phyloP scores from a whole-genome alignment of 2,329 filamentous ascomycete genomes.

The Chalaropsis ovoidea region DNA sequence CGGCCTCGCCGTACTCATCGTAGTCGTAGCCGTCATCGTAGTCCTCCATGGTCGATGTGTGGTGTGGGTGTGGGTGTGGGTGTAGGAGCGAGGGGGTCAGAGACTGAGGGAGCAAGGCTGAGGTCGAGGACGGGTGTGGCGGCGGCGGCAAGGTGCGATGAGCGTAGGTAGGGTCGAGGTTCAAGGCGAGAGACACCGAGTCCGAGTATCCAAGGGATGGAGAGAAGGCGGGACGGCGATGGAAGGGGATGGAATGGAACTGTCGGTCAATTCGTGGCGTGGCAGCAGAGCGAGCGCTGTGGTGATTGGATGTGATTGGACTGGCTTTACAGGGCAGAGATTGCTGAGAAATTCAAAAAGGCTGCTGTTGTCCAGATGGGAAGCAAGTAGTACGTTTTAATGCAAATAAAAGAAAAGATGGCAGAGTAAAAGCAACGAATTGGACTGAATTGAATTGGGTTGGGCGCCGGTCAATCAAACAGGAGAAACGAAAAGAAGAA shows the following conservation, averaged over 20 bases:
- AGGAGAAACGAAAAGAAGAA: not conserved
- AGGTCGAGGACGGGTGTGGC: conserved; percentile 2
- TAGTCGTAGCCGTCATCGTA: conserved; percentile 54
- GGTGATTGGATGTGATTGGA: too few species aligned
- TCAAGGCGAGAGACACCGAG: not conserved
- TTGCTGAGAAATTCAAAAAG: conserved; percentile 21
- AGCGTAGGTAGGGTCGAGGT: not conserved
- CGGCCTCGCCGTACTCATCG: conserved; percentile 59
- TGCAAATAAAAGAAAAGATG: conserved; percentile 2
- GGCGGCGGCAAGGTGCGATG: not conserved
- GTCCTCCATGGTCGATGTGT: conserved; percentile 40
- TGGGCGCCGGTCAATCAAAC: not conserved
- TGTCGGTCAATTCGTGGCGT: conserved; percentile 1
- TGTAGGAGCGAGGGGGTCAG: too few species aligned
- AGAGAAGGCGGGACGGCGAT: not conserved
- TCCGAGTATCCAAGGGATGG: not conserved
- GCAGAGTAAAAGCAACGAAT: not conserved
- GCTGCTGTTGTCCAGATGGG: not conserved
- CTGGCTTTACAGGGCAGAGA: not conserved
- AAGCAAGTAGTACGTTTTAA: not conserved
- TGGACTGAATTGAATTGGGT: too few species aligned
- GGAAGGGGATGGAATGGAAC: not conserved
- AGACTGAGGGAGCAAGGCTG: not conserved
- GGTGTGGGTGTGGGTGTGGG: conserved; percentile 26
- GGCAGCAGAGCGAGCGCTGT: not conserved